phyloP scores from a whole-genome alignment of 108 stramenopile genomes.

The Fistulifera solaris region DNA sequence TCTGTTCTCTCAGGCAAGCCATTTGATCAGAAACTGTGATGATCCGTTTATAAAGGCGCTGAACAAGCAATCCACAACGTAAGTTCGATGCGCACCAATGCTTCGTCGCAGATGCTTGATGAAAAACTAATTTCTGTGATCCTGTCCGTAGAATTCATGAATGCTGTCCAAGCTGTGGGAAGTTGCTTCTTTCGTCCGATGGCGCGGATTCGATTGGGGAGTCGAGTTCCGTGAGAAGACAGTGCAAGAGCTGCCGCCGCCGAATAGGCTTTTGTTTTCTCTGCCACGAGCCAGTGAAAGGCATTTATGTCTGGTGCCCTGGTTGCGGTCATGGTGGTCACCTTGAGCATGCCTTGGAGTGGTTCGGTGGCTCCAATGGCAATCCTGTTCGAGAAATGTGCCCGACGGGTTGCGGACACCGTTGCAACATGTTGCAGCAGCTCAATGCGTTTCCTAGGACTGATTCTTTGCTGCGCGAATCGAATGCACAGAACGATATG shows the following conservation, averaged over 20 bases:
- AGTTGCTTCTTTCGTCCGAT: conserved; percentile 31
- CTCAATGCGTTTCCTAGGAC: conserved; percentile 35
- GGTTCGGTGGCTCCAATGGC: conserved; percentile 43
- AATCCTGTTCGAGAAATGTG: conserved; percentile 50
- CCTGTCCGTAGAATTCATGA: conserved; percentile 43
- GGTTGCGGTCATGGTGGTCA: conserved; percentile 70
- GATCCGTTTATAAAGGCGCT: conserved; percentile 65
- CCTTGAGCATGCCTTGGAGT: conserved; percentile 61
- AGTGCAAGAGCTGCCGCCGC: conserved; percentile 63
- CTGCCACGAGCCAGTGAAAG: conserved; percentile 75
- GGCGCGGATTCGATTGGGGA: conserved; percentile 8
- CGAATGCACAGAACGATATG: too few relatives aligned
- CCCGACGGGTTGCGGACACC: conserved; percentile 80
- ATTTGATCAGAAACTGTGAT: conserved; percentile 55
- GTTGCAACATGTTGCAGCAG: conserved; percentile 54
- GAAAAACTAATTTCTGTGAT: too few relatives aligned
- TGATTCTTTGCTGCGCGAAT: conserved; percentile 5
- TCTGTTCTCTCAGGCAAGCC: conserved; percentile 61
- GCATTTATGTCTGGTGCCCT: conserved; percentile 83
- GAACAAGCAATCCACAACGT: conserved; percentile 77
- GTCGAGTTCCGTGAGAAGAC: conserved; percentile 19
- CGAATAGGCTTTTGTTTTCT: conserved; percentile 71
- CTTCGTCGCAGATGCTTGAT: too few relatives aligned
- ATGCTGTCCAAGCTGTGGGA: conserved; percentile 70
- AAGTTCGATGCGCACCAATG: conserved; percentile 1